Conservation (phyloP, 768 basidiomycete genomes). For the Guyanaporus albipodus region DNA sequence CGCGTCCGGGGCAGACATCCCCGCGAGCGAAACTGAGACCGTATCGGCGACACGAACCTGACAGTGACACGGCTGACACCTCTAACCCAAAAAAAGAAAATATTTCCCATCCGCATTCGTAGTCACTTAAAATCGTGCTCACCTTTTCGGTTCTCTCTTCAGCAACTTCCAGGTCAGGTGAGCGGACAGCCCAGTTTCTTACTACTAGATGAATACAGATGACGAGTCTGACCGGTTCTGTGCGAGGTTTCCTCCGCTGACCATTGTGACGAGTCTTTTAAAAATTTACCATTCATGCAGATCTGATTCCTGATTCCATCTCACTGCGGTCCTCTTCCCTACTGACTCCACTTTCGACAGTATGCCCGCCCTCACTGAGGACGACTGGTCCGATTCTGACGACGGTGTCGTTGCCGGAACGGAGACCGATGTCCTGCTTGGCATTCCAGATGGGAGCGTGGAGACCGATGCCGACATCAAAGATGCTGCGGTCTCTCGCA, state of each 20-base stretch:
- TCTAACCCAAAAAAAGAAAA: slow-evolving; percentile 15
- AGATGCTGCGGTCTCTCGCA: slow-evolving; percentile 84
- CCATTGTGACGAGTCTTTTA: slow-evolving; percentile 59
- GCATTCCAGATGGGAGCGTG: slow-evolving; percentile 74
- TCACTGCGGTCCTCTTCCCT: slow-evolving; percentile 3
- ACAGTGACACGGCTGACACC: neutral
- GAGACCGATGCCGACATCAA: slow-evolving; percentile 52
- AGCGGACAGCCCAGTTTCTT: slow-evolving; percentile 7
- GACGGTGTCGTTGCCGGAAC: slow-evolving; percentile 51
- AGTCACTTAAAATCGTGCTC: slow-evolving; percentile 5
- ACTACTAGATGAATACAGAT: slow-evolving; percentile 51
- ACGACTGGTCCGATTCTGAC: slow-evolving; percentile 82
- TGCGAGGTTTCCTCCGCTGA: slow-evolving; percentile 59
- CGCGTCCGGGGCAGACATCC: slow-evolving; percentile 64
- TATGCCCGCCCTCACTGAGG: slow-evolving; percentile 45
- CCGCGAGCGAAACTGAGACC: slow-evolving; percentile 8
- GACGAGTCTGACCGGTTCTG: slow-evolving; percentile 76
- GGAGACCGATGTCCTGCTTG: slow-evolving; percentile 74
- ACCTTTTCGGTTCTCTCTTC: slow-evolving; percentile 3
- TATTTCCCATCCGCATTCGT: slow-evolving; percentile 13
- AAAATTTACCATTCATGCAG: slow-evolving; percentile 90
- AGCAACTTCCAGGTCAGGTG: slow-evolving; percentile 14
- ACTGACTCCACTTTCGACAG: slow-evolving; percentile 8
- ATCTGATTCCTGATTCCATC: slow-evolving; percentile 50
- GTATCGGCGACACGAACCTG: neutral